A percentile compares a stretch with the other conserved stretches of the same genome.
These are phyloP conservation scores for Quercus lobata DNA, from an alignment of 331 rosid species.

Conservation along the genomic window DNA sequence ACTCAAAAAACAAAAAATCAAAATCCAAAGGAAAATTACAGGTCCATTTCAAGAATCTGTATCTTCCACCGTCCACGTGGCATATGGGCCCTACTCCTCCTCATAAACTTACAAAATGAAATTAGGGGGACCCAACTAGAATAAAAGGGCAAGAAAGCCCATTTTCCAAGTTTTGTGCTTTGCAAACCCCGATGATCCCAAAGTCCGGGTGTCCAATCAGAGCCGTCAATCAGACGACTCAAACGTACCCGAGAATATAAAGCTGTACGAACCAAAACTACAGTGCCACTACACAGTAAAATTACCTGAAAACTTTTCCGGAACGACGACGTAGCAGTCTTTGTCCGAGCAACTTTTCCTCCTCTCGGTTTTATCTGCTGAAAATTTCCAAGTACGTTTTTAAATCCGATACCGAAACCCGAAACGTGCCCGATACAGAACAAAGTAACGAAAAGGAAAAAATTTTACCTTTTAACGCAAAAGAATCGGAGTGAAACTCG, in stretches of 20 bases:
- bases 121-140: conserved; percentile 7
- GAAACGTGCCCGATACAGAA: too few species aligned
- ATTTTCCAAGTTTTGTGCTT: neutral
- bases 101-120: neutral
- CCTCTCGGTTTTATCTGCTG: conserved; percentile 36
- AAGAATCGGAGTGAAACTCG: conserved; percentile 41
- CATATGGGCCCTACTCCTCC: neutral
- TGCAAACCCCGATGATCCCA: neutral
- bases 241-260: neutral
- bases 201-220: conserved; percentile 17
- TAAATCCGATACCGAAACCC: neutral
- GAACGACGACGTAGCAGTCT: conserved; percentile 51
- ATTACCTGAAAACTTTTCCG: conserved; percentile 52
- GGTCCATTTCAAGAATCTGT: neutral
- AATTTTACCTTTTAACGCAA: conserved; percentile 33
- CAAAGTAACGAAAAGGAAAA: neutral
- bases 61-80: conserved; percentile 40
- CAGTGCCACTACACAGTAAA: neutral
- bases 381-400: neutral
- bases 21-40: neutral
- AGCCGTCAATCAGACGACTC: conserved; percentile 32
- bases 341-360: conserved; percentile 71
- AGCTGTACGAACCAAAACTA: neutral
- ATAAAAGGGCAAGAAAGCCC: neutral
- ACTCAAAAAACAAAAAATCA: neutral